A percentile compares a stretch with the other conserved stretches of the same genome.
phyloP scores from a whole-genome alignment of 805 yeast species.

The Jamesozyma hellenica region DNA sequence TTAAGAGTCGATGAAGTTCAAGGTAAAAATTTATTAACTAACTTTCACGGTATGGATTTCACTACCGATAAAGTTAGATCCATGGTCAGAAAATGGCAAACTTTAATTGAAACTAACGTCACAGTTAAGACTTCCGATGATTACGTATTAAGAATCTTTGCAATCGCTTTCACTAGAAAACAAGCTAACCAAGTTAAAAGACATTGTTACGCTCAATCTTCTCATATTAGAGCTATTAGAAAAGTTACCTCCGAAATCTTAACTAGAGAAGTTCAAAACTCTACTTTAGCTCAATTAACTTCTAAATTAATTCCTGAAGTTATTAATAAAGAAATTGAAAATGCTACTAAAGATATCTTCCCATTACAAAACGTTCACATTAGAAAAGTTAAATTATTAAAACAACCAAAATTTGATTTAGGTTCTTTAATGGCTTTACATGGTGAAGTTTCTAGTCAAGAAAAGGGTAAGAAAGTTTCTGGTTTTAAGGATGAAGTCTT shows the following conservation, averaged over 20 bases:
- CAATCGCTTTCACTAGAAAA: constrained; percentile 97
- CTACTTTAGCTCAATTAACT: constrained; percentile 91
- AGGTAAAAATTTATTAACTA: constrained; percentile 95
- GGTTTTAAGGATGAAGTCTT: constrained; percentile 97
- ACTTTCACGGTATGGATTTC: constrained; percentile 98
- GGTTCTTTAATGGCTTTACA: constrained; percentile 92
- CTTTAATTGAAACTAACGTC: constrained; percentile 93
- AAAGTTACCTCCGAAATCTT: constrained; percentile 93
- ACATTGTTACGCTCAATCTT: constrained; percentile 94
- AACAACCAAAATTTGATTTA: constrained; percentile 96
- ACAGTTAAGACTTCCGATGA: constrained; percentile 97
- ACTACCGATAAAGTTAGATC: constrained; percentile 95
- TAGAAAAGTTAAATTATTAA: constrained; percentile 96
- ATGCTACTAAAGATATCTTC: constrained; percentile 86
- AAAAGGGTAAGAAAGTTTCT: constrained; percentile 91
- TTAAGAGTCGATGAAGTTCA: constrained; percentile 98
- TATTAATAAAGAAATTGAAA: constrained; percentile 95
- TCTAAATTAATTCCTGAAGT: constrained; percentile 97
- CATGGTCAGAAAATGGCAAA: constrained; percentile 97
- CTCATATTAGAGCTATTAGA: constrained; percentile 94
- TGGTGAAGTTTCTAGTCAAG: constrained; percentile 88
- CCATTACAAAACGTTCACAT: constrained; percentile 97
- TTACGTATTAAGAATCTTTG: constrained; percentile 90
- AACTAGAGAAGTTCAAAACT: constrained; percentile 91
- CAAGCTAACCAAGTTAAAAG: constrained; percentile 93